Conservation (phyloP, 2,329 filamentous ascomycete species). For the Fusarium subtropicale region DNA sequence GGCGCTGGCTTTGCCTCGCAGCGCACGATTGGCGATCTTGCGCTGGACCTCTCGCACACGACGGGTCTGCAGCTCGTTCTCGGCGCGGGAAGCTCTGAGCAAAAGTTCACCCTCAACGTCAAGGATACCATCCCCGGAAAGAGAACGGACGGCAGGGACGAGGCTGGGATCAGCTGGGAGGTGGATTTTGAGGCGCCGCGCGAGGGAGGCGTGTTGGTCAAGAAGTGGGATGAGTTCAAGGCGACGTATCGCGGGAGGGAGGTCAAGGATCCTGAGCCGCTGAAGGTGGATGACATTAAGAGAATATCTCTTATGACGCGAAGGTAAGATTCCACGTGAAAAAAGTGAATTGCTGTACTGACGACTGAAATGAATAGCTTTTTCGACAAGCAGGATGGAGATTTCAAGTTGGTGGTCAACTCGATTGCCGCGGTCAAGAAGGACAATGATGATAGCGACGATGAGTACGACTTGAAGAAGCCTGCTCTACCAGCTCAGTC, state of each 20-base stretch:
- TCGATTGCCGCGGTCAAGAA: slow-evolving; percentile 48
- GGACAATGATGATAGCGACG: slow-evolving; percentile 41
- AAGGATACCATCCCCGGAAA: slow-evolving; percentile 74
- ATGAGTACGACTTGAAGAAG: slow-evolving; percentile 42
- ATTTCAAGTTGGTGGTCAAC: slow-evolving; percentile 61
- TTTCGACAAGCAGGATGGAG: slow-evolving; percentile 78
- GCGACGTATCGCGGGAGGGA: slow-evolving; percentile 79
- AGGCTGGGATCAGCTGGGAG: slow-evolving; percentile 79
- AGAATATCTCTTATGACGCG: slow-evolving; percentile 83
- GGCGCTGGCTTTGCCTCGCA: slow-evolving; percentile 87
- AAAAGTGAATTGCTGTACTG: slow-evolving; percentile 39
- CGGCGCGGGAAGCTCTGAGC: slow-evolving; percentile 64
- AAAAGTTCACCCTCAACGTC: slow-evolving; percentile 78
- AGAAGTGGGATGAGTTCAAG: slow-evolving; percentile 74
- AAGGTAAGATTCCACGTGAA: slow-evolving; percentile 65
- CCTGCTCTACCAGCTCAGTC: slow-evolving; percentile 6
- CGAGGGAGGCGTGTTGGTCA: slow-evolving; percentile 57
- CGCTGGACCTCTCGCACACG: slow-evolving; percentile 73
- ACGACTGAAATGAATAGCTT: slow-evolving; percentile 64
- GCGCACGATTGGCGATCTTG: slow-evolving; percentile 69
- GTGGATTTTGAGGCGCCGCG: slow-evolving; percentile 67
- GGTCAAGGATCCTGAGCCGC: slow-evolving; percentile 66
- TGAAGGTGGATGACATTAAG: slow-evolving; percentile 71
- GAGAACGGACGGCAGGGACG: slow-evolving; percentile 74
- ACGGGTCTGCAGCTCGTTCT: slow-evolving; percentile 70